Evolutionary conservation across 352 stramenopile species (phyloP), one percentile per base, ranked within the genome.

Genomic region (Globisporangium polare): DNA sequence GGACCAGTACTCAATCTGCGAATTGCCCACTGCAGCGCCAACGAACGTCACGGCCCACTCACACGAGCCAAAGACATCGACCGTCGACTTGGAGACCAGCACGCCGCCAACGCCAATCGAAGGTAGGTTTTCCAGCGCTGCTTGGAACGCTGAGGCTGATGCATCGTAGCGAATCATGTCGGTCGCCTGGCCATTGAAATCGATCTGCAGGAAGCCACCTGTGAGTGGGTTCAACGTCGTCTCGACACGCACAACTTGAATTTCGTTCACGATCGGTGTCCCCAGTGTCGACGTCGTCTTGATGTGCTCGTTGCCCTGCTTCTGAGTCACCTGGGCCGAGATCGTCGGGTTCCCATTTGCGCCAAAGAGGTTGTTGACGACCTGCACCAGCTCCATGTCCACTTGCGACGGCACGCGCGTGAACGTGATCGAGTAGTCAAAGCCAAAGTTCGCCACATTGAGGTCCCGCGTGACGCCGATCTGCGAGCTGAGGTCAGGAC

Each of bases 361-460:
- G 1, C 77, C 82, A 27, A 85, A 84, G 1, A 95, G 69, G 60
- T 89, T 89, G 60, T 86, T 91, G 1, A 90, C 64, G 0, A 72
- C 63, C n/a, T 70, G 58, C 0, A 89, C 52, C 0, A 74, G 53
- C 22, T 62, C 39, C 27, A 87, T 51, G 29, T 77, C 66, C 8
- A 88, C 27, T 1, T 70, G 52, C 7, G 67, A 72, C 9, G 77
- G 73, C 18, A 90, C 57, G 5, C 65, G 60, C 9, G 69, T 77
- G 65, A 77, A 93, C 37, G 85, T 90, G 59, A 95, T 82, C 35
- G 72, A 31, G 62, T 93, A 92, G 60, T 88, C 77, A 49, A 94
- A 92, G 0, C 86, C 87, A 65, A 83, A 88, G 18, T 72, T 84
- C 4, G 41, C 63, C 7, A 60, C 27, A 41, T 92, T 93, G 4